These are phyloP conservation scores for Magnolia kwangsiensis DNA, from an alignment of 164 flowering plant genomes.

Conservation along the genomic window DNA sequence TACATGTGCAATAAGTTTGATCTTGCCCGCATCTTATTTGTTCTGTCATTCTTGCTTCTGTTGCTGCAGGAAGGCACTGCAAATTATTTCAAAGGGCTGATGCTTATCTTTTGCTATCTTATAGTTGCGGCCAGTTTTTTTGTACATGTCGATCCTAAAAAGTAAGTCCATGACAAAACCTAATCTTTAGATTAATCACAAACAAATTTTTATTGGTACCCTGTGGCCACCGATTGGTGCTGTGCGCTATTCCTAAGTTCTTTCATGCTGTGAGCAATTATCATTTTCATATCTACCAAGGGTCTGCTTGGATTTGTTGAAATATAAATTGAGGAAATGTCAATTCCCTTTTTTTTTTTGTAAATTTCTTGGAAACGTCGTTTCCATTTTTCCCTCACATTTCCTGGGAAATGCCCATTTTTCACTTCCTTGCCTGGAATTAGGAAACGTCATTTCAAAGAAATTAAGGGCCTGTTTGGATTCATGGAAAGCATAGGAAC, in stretches of 20 bases:
- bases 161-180: constrained; percentile 22
- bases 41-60: neutral
- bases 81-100: constrained; percentile 63
- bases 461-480: no score
- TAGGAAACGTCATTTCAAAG: no score
- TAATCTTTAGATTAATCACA: neutral
- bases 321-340: no score
- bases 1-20: neutral
- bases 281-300: neutral
- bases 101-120: constrained; percentile 65
- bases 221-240: no score
- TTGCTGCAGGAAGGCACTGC: constrained; percentile 62
- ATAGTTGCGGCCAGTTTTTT: constrained; percentile 74
- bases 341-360: no score
- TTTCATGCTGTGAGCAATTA: neutral
- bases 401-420: no score
- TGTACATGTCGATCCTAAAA: constrained; percentile 45
- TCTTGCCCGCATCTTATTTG: neutral
- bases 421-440: no score
- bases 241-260: neutral
- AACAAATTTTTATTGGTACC: neutral
- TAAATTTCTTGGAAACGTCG: no score
- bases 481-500: no score
- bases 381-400: no score
- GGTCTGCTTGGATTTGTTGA: neutral